Percentiles rank a stretch among this genome's conserved stretches.
phyloP scores from a whole-genome alignment of 2,329 filamentous ascomycete species.

The Venturiaceae sp. region DNA sequence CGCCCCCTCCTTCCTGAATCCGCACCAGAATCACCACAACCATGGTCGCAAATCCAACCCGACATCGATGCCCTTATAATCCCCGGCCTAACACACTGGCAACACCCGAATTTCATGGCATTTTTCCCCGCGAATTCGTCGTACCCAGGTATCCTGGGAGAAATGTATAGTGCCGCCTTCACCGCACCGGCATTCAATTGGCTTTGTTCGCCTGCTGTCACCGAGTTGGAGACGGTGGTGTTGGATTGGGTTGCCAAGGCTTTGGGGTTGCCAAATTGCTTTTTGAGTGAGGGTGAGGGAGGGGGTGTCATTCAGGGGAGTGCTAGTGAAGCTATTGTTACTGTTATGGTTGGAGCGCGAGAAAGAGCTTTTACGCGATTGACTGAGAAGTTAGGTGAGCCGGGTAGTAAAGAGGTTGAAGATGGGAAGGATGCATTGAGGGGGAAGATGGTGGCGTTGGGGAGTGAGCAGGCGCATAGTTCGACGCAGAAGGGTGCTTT shows the following conservation, averaged over 20 bases:
- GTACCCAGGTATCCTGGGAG: constrained; percentile 79
- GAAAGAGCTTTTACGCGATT: constrained; percentile 42
- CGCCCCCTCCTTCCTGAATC: constrained; percentile 62
- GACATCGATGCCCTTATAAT: constrained; percentile 83
- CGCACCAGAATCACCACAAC: constrained; percentile 57
- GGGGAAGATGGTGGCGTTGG: constrained; percentile 68
- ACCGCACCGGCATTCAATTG: constrained; percentile 93
- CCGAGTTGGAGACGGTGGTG: constrained; percentile 86
- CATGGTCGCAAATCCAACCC: constrained; percentile 69
- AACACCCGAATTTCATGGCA: constrained; percentile 89
- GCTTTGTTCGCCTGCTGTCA: constrained; percentile 87
- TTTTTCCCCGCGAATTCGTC: constrained; percentile 81
- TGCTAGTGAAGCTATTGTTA: constrained; percentile 79
- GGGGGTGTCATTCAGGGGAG: constrained; percentile 94
- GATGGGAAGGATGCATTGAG: constrained; percentile 59
- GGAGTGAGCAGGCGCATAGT: constrained; percentile 70
- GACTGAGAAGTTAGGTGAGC: constrained; percentile 12
- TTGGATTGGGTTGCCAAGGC: constrained; percentile 84
- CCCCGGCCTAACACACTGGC: constrained; percentile 90
- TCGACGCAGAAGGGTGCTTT: constrained; percentile 80
- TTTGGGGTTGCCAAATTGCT: constrained; percentile 63
- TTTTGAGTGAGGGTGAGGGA: constrained; percentile 62
- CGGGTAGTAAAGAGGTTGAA: constrained; percentile 48
- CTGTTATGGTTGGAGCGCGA: constrained; percentile 76
- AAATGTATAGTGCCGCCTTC: constrained; percentile 85